A percentile compares a stretch with the other conserved stretches of the same genome.
Conservation (phyloP, 352 stramenopile species). For the Phytophthora pinifolia region DNA sequence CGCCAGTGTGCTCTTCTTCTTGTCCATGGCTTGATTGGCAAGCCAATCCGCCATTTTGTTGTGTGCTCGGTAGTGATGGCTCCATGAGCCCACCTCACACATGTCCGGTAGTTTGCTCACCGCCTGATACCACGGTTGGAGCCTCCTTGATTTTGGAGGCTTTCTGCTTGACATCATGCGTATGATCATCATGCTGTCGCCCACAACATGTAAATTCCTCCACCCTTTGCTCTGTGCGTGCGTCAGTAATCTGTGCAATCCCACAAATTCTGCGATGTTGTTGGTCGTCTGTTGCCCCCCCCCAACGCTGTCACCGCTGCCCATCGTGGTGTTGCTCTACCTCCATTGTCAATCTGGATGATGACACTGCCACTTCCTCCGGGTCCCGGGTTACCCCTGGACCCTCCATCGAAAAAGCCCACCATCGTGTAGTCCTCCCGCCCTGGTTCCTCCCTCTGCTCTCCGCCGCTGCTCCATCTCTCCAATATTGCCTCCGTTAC, state of each 20-base stretch:
- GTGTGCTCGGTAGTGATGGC: background rate
- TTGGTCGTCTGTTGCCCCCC: background rate
- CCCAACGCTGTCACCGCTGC: background rate
- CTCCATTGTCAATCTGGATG: no score
- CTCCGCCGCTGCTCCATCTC: no score
- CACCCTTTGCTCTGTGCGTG: background rate
- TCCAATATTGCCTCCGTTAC: no score
- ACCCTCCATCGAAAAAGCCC: no score
- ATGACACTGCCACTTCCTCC: no score
- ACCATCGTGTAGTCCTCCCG: no score
- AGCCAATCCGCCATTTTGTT: no score
- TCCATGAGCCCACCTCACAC: background rate
- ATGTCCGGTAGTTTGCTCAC: background rate
- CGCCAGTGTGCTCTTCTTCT: no score
- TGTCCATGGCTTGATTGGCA: no score
- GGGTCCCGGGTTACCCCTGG: no score
- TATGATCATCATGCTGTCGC: slow-evolving; percentile 19
- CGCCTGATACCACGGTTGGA: slow-evolving; percentile 1
- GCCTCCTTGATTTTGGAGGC: background rate
- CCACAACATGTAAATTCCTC: slow-evolving; percentile 2
- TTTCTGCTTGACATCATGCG: slow-evolving; percentile 22
- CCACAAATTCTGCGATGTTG: slow-evolving; percentile 6
- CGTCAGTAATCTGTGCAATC: background rate
- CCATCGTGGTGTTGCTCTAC: no score
- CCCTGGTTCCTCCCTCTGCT: no score